Evolutionary conservation across 2,329 filamentous ascomycete species (phyloP).

Genomic region (Blastomyces silverae): DNA sequence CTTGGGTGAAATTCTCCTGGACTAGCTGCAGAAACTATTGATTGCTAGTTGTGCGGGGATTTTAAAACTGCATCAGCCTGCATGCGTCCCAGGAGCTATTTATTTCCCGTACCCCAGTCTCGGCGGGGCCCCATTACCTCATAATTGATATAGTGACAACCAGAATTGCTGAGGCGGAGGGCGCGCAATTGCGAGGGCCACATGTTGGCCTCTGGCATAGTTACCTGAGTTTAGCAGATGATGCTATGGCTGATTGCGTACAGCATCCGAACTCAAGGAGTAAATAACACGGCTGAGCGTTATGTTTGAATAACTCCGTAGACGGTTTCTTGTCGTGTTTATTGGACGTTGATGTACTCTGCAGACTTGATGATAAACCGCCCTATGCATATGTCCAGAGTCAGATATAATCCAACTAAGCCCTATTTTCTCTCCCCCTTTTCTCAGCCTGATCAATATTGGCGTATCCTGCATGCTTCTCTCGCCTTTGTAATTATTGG

Average conservation of each 20-base stretch:
- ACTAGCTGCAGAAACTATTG: slow-evolving; percentile 10
- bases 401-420: background rate
- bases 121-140: background rate
- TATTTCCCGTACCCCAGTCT: background rate
- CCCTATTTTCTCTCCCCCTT: background rate
- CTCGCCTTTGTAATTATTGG: background rate
- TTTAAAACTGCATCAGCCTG: background rate
- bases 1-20: background rate
- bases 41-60: slow-evolving; percentile 5
- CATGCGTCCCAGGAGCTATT: background rate
- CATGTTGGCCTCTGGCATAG: background rate
- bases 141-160: background rate
- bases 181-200: background rate
- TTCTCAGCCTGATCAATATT: background rate
- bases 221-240: no score
- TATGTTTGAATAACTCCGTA: background rate
- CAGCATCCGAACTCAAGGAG: background rate
- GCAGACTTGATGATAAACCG: background rate
- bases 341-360: background rate
- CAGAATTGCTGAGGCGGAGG: background rate
- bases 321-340: background rate
- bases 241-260: background rate
- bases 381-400: background rate
- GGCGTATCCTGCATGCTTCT: background rate
- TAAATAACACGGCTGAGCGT: background rate